Base-by-base conservation (phyloP, 1,284 basidiomycete genomes). In the Coriolopsis trogii region DNA sequence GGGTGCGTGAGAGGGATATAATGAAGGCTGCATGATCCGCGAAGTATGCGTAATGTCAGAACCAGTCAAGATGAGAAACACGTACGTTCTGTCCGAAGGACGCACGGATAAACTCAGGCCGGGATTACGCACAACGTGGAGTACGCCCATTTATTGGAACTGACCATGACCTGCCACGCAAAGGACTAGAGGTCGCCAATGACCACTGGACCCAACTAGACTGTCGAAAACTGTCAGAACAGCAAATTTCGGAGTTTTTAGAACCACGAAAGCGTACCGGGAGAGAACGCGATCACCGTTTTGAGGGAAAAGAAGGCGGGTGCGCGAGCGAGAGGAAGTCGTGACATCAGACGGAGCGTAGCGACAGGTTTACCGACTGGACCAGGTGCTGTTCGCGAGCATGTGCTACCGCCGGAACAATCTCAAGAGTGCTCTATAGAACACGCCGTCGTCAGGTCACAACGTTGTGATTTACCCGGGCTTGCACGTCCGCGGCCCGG, bases 111-210 rank as follows among this genome's bases (percentile, higher is more conserved):
- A 59, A 55, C 53, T 33, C 33, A 45, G 53, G 57, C 53, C 6
- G 26, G 45, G 49, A 53, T 41, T 43, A 55, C 57, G 57, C 57
- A 23, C n/a, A n/a, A n/a, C n/a, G n/a, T n/a, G n/a, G n/a, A n/a
- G n/a, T n/a, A n/a, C n/a, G n/a, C n/a, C n/a, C n/a, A n/a, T n/a
- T n/a, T n/a, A n/a, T n/a, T n/a, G n/a, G n/a, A n/a, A n/a, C n/a
- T n/a, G n/a, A n/a, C n/a, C 33, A 20, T 44, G 15, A n/a, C 20
- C 33, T 3, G 4, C n/a, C 33, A 8, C 8, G 33, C 13, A 4
- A 13, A 18, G n/a, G 13, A 3, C 20, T n/a, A 16, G 33, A 34
- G 33, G 31, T 6, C 20, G 33, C 33, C n/a, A n/a, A 34, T 16
- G 10, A 18, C 20, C 33, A n/a, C n/a, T n/a, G n/a, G n/a, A n/a